phyloP scores from a whole-genome alignment of 345 rosid genomes.

The Sonneratia alba region DNA sequence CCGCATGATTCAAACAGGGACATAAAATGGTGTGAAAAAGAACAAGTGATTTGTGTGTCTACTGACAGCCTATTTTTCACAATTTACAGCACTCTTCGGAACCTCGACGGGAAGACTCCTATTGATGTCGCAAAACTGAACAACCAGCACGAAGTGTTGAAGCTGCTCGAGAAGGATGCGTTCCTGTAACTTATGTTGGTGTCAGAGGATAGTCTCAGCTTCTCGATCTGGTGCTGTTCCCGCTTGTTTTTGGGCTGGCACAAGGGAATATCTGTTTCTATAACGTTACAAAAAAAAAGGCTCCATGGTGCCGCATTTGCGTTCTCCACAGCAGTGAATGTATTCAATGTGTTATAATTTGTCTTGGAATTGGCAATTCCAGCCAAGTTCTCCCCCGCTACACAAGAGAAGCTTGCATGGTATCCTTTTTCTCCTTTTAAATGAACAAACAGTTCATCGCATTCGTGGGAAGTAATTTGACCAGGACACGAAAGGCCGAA shows the following conservation, averaged over 20 bases:
- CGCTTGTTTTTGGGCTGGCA: background rate
- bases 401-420: too few species aligned
- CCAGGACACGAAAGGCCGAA: too few species aligned
- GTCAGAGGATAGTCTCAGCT: background rate
- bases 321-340: background rate
- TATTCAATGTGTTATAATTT: background rate
- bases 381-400: too few species aligned
- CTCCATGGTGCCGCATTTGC: background rate
- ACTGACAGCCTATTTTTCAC: background rate
- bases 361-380: too few species aligned
- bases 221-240: background rate
- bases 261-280: background rate
- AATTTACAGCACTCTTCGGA: slow-evolving; percentile 68
- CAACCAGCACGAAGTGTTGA: slow-evolving; percentile 82
- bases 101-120: slow-evolving; percentile 95
- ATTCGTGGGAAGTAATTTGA: too few species aligned
- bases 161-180: slow-evolving; percentile 91
- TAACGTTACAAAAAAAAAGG: background rate
- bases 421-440: too few species aligned
- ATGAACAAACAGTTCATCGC: too few species aligned
- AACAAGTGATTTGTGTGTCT: background rate
- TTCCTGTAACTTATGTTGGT: slow-evolving; percentile 44
- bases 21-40: background rate
- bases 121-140: slow-evolving; percentile 93
- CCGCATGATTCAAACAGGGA: background rate